phyloP scores from a whole-genome alignment of 805 yeast species.

The Hanseniaspora pseudoguilliermondii region DNA sequence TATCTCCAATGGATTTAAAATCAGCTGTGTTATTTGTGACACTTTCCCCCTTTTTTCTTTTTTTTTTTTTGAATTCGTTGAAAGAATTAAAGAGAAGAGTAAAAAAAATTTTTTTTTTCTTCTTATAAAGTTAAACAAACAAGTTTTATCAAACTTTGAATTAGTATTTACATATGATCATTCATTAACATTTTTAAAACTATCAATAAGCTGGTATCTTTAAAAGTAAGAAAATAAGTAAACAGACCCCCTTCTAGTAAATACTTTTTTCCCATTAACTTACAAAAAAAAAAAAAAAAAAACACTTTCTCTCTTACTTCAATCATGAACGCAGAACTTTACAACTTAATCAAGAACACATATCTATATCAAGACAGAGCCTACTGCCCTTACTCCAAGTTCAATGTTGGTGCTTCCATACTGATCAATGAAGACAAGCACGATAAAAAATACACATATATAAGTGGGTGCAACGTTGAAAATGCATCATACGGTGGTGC shows the following conservation, averaged over 20 bases:
- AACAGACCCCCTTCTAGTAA: not conserved
- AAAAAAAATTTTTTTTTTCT: too few relatives aligned
- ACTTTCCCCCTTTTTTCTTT: too few relatives aligned
- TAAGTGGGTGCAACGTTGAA: constrained; percentile 79
- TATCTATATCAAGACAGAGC: constrained; percentile 31
- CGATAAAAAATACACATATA: constrained; percentile 16
- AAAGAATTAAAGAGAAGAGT: too few relatives aligned
- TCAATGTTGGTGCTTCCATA: constrained; percentile 65
- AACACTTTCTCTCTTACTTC: too few relatives aligned
- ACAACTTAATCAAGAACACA: constrained; percentile 23
- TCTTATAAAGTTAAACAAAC: not conserved
- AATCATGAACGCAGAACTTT: constrained; percentile 21
- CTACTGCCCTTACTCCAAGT: constrained; percentile 38
- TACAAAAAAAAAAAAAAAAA: not conserved
- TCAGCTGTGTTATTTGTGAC: too few relatives aligned
- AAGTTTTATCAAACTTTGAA: not conserved
- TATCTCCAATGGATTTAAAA: too few relatives aligned
- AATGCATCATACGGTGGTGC: constrained; percentile 81
- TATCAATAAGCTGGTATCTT: too few relatives aligned
- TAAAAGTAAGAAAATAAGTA: too few relatives aligned
- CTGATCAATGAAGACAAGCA: constrained; percentile 30
- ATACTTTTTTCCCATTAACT: not conserved
- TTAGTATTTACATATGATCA: not conserved
- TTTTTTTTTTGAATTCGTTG: too few relatives aligned
- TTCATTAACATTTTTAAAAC: too few relatives aligned